Conservation (phyloP, 345 rosid species). For the Combretum micranthum region DNA sequence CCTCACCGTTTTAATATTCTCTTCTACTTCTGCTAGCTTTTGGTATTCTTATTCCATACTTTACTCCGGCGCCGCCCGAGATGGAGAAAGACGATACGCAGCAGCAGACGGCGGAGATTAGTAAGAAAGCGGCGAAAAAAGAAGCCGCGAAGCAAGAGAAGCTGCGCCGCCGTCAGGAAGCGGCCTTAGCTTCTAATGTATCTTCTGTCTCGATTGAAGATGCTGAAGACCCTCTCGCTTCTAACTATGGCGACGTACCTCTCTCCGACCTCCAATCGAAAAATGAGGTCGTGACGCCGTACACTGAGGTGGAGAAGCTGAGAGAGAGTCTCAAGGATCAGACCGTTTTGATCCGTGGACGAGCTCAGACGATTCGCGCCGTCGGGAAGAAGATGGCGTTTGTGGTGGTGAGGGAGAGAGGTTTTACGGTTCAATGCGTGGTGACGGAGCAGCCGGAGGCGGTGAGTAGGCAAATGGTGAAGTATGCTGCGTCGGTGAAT, state of each 20-base stretch:
- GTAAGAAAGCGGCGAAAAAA: slow-evolving; percentile 86
- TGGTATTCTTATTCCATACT: no score
- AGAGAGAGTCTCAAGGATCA: slow-evolving; percentile 28
- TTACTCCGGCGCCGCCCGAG: not conserved
- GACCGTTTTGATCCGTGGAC: slow-evolving; percentile 55
- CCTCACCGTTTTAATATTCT: no score
- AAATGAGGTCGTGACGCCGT: slow-evolving; percentile 22
- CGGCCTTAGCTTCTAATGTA: slow-evolving; percentile 21
- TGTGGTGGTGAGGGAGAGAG: slow-evolving; percentile 54
- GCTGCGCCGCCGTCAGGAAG: slow-evolving; percentile 60
- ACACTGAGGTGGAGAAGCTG: slow-evolving; percentile 46
- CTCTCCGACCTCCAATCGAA: slow-evolving; percentile 54
- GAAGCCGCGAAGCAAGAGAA: slow-evolving; percentile 78
- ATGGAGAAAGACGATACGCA: slow-evolving; percentile 8
- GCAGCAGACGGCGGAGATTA: slow-evolving; percentile 18
- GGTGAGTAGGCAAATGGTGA: slow-evolving; percentile 61
- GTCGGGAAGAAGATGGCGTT: slow-evolving; percentile 51
- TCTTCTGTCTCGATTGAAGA: slow-evolving; percentile 18
- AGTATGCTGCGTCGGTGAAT: slow-evolving; percentile 40
- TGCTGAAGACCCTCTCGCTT: slow-evolving; percentile 34
- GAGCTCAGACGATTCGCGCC: slow-evolving; percentile 49
- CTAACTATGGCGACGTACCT: slow-evolving; percentile 58
- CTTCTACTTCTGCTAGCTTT: no score
- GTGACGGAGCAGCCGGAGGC: slow-evolving; percentile 32
- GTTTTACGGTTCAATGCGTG: slow-evolving; percentile 75